Conservation (phyloP, 768 basidiomycete genomes). For the Podaxis sp. region DNA sequence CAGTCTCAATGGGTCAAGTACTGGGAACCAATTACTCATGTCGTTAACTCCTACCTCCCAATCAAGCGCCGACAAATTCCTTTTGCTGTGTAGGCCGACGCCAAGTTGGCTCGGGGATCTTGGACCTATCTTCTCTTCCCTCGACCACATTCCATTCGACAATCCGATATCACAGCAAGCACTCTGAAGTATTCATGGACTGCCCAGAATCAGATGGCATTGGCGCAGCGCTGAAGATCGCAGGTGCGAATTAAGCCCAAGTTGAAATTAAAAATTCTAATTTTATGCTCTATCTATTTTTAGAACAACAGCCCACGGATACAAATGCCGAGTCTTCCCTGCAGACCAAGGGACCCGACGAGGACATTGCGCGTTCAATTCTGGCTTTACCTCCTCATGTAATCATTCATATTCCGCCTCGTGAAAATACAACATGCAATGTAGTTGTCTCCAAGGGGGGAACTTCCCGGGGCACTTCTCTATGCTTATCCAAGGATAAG, state of each 20-base stretch:
- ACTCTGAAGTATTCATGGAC: not conserved
- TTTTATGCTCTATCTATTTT: not conserved
- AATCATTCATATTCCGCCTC: not conserved
- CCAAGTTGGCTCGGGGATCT: not conserved
- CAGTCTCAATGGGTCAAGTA: not conserved
- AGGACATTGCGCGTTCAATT: not conserved
- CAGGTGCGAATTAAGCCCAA: not conserved
- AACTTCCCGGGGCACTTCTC: not conserved
- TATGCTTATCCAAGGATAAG: not conserved
- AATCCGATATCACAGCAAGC: not conserved
- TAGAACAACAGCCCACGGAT: not conserved
- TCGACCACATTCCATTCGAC: not conserved
- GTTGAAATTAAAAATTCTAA: not conserved
- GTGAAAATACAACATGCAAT: not conserved
- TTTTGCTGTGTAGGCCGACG: not conserved
- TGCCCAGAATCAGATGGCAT: not conserved
- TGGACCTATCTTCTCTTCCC: not conserved
- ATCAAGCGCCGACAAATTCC: not conserved
- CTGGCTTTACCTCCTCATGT: not conserved
- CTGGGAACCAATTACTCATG: not conserved
- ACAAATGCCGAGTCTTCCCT: not conserved
- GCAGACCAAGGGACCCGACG: not conserved
- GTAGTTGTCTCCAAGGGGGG: not conserved
- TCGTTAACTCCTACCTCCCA: not conserved
- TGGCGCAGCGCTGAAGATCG: not conserved